These are phyloP conservation scores for Uncinocarpus reesii DNA, from an alignment of 2,329 filamentous ascomycete genomes.

Conservation along the genomic window DNA sequence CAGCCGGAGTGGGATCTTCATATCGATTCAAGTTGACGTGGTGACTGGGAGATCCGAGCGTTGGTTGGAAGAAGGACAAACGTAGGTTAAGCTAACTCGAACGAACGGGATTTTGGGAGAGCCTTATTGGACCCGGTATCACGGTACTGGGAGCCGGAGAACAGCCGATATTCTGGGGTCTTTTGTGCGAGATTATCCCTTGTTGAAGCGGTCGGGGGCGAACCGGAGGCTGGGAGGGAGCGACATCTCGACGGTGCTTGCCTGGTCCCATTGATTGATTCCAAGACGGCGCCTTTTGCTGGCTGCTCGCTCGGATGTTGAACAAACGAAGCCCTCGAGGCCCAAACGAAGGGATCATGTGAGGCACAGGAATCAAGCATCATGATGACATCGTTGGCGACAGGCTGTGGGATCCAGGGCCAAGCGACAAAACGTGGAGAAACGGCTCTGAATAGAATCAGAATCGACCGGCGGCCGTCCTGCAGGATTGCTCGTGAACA, in stretches of 20 bases:
- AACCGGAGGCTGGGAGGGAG: too few relatives aligned
- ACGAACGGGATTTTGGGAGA: constrained; percentile 7
- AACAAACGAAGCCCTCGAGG: too few relatives aligned
- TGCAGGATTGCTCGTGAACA: not conserved
- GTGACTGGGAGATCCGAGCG: constrained; percentile 8
- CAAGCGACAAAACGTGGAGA: constrained; percentile 10
- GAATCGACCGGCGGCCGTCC: not conserved
- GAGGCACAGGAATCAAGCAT: not conserved
- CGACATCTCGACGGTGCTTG: too few relatives aligned
- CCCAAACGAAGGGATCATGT: not conserved
- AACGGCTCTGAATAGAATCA: constrained; percentile 6
- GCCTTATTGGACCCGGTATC: constrained; percentile 13
- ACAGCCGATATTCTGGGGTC: constrained; percentile 7
- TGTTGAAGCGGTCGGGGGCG: too few relatives aligned
- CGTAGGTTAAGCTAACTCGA: constrained; percentile 3
- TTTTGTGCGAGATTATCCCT: constrained; percentile 3
- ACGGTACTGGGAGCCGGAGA: constrained; percentile 13
- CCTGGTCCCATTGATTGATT: too few relatives aligned
- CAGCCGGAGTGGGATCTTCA: constrained; percentile 7
- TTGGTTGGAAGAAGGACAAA: constrained; percentile 1
- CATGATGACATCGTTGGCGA: not conserved
- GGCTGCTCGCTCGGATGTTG: too few relatives aligned
- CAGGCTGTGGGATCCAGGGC: not conserved
- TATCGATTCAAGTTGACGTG: not conserved
- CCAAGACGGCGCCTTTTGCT: too few relatives aligned